Percentiles rank a stretch among this genome's conserved stretches.
phyloP scores from a whole-genome alignment of 2,329 filamentous ascomycete genomes.

The Ophidiomyces ophidiicola region DNA sequence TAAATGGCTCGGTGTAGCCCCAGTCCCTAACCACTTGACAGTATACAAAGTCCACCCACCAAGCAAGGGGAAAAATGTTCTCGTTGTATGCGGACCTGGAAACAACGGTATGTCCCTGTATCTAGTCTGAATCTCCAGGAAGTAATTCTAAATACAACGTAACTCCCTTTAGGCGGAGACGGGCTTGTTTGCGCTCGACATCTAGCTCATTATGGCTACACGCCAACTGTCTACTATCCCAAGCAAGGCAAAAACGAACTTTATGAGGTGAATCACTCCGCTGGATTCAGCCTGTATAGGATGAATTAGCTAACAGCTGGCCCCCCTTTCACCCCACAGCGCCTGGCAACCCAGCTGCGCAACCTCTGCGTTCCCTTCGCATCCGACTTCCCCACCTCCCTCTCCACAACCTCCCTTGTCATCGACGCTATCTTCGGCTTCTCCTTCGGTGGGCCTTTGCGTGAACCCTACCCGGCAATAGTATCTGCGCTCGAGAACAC shows the following conservation, averaged over 20 bases:
- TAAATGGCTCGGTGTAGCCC: not conserved
- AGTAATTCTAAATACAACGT: not conserved
- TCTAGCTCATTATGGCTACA: constrained; percentile 82
- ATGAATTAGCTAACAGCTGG: too few species aligned
- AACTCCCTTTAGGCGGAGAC: constrained; percentile 56
- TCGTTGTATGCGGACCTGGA: constrained; percentile 82
- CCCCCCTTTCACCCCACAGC: constrained; percentile 45
- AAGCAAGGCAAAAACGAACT: constrained; percentile 84
- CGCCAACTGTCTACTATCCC: constrained; percentile 79
- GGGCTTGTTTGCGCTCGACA: constrained; percentile 90
- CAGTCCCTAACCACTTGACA: constrained; percentile 24
- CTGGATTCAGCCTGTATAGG: too few species aligned
- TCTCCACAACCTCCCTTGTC: constrained; percentile 62
- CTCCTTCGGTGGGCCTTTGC: constrained; percentile 79
- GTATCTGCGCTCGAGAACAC: constrained; percentile 65
- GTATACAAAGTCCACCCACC: constrained; percentile 77
- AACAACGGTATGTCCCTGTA: constrained; percentile 41
- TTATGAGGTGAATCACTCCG: constrained; percentile 53
- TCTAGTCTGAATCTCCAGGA: not conserved
- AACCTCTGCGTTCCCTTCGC: constrained; percentile 75
- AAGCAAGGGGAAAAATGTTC: constrained; percentile 55
- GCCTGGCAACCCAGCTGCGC: constrained; percentile 70
- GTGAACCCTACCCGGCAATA: constrained; percentile 78
- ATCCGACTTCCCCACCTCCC: constrained; percentile 58
- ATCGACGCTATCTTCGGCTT: constrained; percentile 95